Evolutionary conservation across 495 filamentous ascomycete species (phyloP).

Genomic region (Chaetomium cochliodes): DNA sequence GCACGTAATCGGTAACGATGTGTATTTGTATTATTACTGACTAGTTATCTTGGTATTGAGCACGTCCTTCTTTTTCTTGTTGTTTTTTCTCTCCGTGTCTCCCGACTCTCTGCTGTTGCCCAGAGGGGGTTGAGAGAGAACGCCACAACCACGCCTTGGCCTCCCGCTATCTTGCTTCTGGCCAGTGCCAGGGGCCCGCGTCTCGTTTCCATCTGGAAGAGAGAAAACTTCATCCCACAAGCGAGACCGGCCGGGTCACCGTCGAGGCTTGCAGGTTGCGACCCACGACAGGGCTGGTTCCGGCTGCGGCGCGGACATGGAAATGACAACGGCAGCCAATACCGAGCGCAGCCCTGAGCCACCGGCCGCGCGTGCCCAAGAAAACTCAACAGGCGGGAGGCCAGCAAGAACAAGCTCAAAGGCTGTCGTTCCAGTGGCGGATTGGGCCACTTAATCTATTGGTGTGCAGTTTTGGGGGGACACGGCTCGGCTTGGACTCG

Average conservation of each 20-base stretch:
- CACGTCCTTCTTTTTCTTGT: neutral
- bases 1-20: too few species aligned
- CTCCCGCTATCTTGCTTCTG: neutral
- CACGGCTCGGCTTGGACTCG: neutral
- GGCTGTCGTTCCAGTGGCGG: neutral
- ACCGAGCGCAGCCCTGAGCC: constrained; percentile 1
- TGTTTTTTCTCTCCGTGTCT: neutral
- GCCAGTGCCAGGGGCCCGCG: neutral
- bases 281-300: constrained; percentile 3
- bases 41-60: neutral
- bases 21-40: too few species aligned
- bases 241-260: constrained; percentile 8
- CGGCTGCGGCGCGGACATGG: neutral
- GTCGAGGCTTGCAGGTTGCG: neutral
- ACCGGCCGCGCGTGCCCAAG: neutral
- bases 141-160: constrained; percentile 14
- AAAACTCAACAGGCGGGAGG: neutral
- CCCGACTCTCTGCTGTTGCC: neutral
- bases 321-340: constrained; percentile 14
- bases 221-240: constrained; percentile 3
- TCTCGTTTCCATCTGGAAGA: neutral
- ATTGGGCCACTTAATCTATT: constrained; percentile 4
- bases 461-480: neutral
- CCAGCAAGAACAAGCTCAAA: neutral
- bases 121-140: neutral